Evolutionary conservation across 768 basidiomycete species (phyloP).

Genomic region (Xerocomus potaroensis): DNA sequence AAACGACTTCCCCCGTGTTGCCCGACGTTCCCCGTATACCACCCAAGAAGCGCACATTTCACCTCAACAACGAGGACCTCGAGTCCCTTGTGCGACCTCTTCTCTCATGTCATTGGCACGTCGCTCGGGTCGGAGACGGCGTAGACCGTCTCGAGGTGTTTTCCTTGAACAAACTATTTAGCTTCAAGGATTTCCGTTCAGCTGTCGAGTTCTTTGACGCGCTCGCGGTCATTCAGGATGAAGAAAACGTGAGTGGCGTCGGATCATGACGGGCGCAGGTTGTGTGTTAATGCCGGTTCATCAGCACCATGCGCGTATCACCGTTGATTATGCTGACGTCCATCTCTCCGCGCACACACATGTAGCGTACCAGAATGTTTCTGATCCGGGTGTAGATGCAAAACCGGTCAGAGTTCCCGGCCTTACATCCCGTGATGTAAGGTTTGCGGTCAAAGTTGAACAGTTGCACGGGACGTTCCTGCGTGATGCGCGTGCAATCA

Average conservation of each 20-base stretch:
- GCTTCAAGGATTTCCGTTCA: conserved; percentile 21
- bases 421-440: conserved; percentile 49
- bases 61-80: conserved; percentile 32
- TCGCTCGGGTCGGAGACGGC: conserved; percentile 11
- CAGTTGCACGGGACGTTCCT: conserved; percentile 25
- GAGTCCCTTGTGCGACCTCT: conserved; percentile 36
- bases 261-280: not conserved
- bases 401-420: conserved; percentile 31
- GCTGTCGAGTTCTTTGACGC: conserved; percentile 28
- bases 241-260: conserved; percentile 30
- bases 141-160: conserved; percentile 13
- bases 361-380: conserved; percentile 15
- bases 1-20: conserved; percentile 8
- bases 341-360: conserved; percentile 27
- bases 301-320: conserved; percentile 32
- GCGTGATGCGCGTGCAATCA: conserved; percentile 16
- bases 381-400: conserved; percentile 6
- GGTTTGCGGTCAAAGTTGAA: conserved; percentile 45
- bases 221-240: conserved; percentile 24
- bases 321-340: conserved; percentile 21
- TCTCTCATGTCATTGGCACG: conserved; percentile 28
- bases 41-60: conserved; percentile 31
- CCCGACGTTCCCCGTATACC: conserved; percentile 29
- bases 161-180: conserved; percentile 27
- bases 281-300: not conserved